Base-by-base conservation (phyloP, 2,329 filamentous ascomycete species). In the Neoscytalidium dimidiatum region DNA sequence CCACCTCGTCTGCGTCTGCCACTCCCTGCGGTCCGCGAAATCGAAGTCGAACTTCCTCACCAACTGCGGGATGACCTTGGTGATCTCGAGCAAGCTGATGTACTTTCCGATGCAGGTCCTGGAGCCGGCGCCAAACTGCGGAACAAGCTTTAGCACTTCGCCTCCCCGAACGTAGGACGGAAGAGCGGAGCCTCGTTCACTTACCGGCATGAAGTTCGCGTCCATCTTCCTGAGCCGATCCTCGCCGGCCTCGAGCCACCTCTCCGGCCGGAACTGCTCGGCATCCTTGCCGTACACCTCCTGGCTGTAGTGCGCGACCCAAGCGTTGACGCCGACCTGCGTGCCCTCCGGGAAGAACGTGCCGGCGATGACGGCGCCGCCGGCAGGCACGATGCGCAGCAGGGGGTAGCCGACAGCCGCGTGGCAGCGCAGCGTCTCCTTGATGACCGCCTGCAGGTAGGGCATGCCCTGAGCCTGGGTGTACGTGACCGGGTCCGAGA, bases 371-470 rank as follows among this genome's bases (percentile, higher is more conserved):
- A 51, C 68, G 8, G 71, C 72, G 19, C 71, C 72, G 4, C 64
- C 65, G 2, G 60, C 9, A 9, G 73, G 72, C 11, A 73, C 70
- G 8, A 73, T 53, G 2, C 73, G 69, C 1, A 72, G 74, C 23
- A 78, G 66, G 0, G 53, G 53, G 33, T 58, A 35, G 0, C 14
- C 53, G 7, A 58, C 53, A 17, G 53, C 53, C 14, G 53, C 33
- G 26, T 58, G 53, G 7, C 26, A 11, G 23, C 80, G 73, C 19
- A 81, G 68, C 1, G 73, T 71, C 67, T 81, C 78, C 62, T 79
- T 81, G 66, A 78, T 77, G 14, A 80, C 74, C 0, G 74, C 78
- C 71, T 70, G 70, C 53, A 74, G 57, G 46, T 71, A 74, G 1
- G 69, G 66, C 43, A 82, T 14, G 7, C 29, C 35, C 38, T 58